Evolutionary conservation across 2,329 filamentous ascomycete species (phyloP).

Genomic region (Talaromyces verruculosus): DNA sequence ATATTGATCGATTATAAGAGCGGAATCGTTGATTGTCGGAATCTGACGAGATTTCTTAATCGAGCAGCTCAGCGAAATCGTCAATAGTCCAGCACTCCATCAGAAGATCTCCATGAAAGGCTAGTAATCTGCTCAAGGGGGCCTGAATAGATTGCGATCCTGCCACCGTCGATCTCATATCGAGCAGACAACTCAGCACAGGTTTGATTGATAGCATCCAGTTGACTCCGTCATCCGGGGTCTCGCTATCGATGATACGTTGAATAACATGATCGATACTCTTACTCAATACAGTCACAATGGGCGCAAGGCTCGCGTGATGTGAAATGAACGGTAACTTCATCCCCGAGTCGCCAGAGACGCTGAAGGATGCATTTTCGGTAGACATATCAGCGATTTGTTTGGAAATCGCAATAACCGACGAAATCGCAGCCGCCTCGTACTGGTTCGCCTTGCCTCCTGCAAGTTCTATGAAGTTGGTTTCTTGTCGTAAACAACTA

Average conservation of each 20-base stretch:
- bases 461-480: too few relatives aligned
- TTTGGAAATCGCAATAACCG: not conserved
- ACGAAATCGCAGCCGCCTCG: constrained; percentile 7
- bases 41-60: not conserved
- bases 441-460: not conserved
- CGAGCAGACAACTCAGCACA: not conserved
- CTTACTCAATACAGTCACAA: constrained; percentile 9
- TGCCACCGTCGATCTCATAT: not conserved
- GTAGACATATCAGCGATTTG: not conserved
- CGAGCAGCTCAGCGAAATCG: not conserved
- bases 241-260: not conserved
- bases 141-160: not conserved
- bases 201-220: constrained; percentile 6
- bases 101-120: not conserved
- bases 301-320: constrained; percentile 6
- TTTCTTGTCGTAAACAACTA: not conserved
- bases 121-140: not conserved
- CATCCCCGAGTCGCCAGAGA: not conserved
- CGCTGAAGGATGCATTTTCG: not conserved
- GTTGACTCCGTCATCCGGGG: too few relatives aligned
- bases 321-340: constrained; percentile 14
- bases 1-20: not conserved
- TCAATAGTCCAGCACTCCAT: constrained; percentile 9
- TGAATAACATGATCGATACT: not conserved
- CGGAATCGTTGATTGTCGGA: not conserved